Evolutionary conservation across 2,329 filamentous ascomycete genomes (phyloP).

Genomic region (Exserohilum rostratum): DNA sequence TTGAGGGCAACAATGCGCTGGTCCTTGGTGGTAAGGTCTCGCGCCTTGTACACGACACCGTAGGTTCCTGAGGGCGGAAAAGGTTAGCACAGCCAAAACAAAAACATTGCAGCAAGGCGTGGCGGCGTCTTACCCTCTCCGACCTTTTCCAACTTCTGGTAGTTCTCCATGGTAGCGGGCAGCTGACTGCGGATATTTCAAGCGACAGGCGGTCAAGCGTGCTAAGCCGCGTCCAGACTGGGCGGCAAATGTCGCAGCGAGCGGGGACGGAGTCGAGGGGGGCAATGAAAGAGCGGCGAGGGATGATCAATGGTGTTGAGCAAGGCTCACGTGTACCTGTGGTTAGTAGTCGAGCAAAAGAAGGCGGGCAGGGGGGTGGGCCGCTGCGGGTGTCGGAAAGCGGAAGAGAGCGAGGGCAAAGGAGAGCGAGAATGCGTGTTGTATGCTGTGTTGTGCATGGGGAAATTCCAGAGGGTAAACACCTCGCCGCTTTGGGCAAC

Average conservation of each 20-base stretch:
- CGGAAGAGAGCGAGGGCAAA: conserved; percentile 17
- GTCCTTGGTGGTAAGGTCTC: conserved; percentile 79
- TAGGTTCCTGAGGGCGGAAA: conserved; percentile 73
- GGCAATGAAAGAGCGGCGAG: background rate
- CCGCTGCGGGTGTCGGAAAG: conserved; percentile 15
- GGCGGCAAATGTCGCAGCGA: conserved; percentile 2
- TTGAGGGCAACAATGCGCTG: conserved; percentile 86
- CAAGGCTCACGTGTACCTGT: conserved; percentile 22
- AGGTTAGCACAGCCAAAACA: conserved; percentile 9
- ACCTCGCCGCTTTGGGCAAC: conserved; percentile 26
- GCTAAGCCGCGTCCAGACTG: background rate
- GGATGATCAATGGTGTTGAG: background rate
- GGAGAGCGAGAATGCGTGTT: conserved; percentile 12
- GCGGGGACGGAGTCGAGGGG: background rate
- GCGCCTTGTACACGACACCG: conserved; percentile 93
- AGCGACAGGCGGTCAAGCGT: conserved; percentile 31
- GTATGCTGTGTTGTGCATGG: conserved; percentile 27
- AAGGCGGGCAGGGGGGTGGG: background rate
- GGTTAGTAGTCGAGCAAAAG: conserved; percentile 30
- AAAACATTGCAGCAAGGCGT: background rate
- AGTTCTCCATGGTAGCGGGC: conserved; percentile 77
- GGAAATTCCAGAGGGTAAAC: conserved; percentile 32
- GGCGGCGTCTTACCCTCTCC: conserved; percentile 72
- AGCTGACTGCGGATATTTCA: conserved; percentile 19
- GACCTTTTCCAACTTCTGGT: conserved; percentile 95